Conservation (phyloP, 1,139 yeast genomes). For the Yamadazyma siamensis region DNA sequence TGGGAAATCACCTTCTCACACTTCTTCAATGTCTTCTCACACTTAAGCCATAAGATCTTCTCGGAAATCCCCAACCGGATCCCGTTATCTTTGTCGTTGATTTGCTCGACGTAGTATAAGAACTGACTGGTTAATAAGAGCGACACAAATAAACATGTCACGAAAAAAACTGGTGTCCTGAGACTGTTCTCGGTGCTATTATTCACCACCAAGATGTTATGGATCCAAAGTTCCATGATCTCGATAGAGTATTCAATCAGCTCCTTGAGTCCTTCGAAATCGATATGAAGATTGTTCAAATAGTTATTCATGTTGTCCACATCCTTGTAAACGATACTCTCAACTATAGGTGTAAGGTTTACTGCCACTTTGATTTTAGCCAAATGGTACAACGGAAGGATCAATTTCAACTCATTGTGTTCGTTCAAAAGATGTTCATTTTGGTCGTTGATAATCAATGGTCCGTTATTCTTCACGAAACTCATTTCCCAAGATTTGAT, state of each 20-base stretch:
- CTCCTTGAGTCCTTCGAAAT: conserved; percentile 57
- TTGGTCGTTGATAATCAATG: conserved; percentile 48
- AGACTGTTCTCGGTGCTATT: conserved; percentile 64
- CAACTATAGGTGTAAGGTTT: conserved; percentile 54
- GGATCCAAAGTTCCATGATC: conserved; percentile 65
- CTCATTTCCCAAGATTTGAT: conserved; percentile 64
- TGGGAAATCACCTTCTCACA: conserved; percentile 40
- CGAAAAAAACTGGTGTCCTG: conserved; percentile 71
- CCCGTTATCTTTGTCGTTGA: conserved; percentile 20
- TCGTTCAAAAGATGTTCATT: conserved; percentile 48
- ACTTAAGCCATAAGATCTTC: conserved; percentile 49
- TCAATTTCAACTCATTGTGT: conserved; percentile 56
- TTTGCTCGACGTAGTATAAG: conserved; percentile 47
- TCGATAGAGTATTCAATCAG: conserved; percentile 56
- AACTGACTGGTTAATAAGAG: conserved; percentile 60
- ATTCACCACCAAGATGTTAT: conserved; percentile 57
- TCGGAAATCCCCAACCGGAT: conserved; percentile 27
- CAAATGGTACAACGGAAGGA: conserved; percentile 60
- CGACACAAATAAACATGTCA: conserved; percentile 64
- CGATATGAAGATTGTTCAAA: conserved; percentile 39
- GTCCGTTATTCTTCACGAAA: conserved; percentile 60
- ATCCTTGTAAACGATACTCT: conserved; percentile 56
- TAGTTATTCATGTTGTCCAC: conserved; percentile 62
- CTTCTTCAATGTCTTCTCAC: conserved; percentile 49
- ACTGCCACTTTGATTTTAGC: conserved; percentile 63